These are phyloP conservation scores for Fusarium sp. DNA, from an alignment of 2,329 filamentous ascomycete genomes.

Conservation along the genomic window DNA sequence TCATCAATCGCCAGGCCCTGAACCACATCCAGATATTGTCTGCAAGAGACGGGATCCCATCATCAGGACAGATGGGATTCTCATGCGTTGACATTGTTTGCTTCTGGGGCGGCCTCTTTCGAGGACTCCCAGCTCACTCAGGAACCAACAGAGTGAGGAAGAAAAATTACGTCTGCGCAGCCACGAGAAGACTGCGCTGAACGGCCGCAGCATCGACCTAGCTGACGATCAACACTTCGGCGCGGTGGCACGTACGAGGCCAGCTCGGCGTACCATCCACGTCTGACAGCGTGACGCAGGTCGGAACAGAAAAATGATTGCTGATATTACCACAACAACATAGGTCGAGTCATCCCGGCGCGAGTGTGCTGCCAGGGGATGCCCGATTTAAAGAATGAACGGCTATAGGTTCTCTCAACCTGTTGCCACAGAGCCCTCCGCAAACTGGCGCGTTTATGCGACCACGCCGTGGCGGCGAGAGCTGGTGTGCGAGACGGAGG, in stretches of 20 bases:
- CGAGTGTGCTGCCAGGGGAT: slow-evolving; percentile 40
- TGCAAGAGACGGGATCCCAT: slow-evolving; percentile 41
- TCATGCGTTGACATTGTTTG: slow-evolving; percentile 34
- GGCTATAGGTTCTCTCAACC: slow-evolving; percentile 47
- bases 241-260: slow-evolving; percentile 50
- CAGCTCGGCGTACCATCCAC: slow-evolving; percentile 56
- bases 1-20: slow-evolving; percentile 43
- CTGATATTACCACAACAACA: slow-evolving; percentile 47
- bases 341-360: slow-evolving; percentile 45
- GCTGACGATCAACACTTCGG: slow-evolving; percentile 48
- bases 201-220: slow-evolving; percentile 66
- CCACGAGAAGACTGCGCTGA: slow-evolving; percentile 49
- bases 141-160: slow-evolving; percentile 46
- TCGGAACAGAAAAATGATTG: slow-evolving; percentile 42
- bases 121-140: slow-evolving; percentile 42
- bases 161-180: slow-evolving; percentile 41
- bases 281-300: slow-evolving; percentile 44
- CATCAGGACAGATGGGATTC: slow-evolving; percentile 33
- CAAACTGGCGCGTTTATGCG: slow-evolving; percentile 43
- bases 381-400: slow-evolving; percentile 49
- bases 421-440: slow-evolving; percentile 37
- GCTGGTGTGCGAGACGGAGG: slow-evolving; percentile 56
- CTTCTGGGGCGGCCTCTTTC: slow-evolving; percentile 23
- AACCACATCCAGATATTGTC: slow-evolving; percentile 46
- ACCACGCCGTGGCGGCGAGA: slow-evolving; percentile 74